Evolutionary conservation across 1,284 basidiomycete genomes (phyloP).

Genomic region (Rhodotorula sp.): DNA sequence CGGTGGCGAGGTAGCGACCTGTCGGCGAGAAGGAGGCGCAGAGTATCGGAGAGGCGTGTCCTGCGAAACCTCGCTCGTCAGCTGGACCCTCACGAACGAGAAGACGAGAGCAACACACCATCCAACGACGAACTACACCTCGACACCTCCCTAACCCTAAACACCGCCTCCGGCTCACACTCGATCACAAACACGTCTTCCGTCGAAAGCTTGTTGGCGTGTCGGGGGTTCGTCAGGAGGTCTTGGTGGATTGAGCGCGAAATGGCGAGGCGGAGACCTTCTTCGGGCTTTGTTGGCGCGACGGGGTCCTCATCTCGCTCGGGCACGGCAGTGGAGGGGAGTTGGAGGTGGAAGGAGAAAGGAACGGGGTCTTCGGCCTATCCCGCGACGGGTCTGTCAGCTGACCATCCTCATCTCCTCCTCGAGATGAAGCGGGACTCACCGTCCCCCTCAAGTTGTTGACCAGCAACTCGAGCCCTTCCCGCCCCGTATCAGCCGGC

Average conservation of each 20-base stretch:
- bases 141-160: constrained; percentile 87
- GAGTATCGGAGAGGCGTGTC: constrained; percentile 88
- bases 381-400: constrained; percentile 6
- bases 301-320: constrained; percentile 3
- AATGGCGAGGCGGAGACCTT: constrained; percentile 67
- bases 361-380: constrained; percentile 83
- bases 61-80: constrained; percentile 49
- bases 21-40: constrained; percentile 95
- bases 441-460: constrained; percentile 78
- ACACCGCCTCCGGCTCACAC: constrained; percentile 93
- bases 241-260: constrained; percentile 75
- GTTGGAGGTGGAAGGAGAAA: constrained; percentile 77
- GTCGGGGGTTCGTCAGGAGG: constrained; percentile 55
- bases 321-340: constrained; percentile 49
- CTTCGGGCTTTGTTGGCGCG: constrained; percentile 21
- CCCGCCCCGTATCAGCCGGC: constrained; percentile 79
- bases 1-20: constrained; percentile 84
- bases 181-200: constrained; percentile 84
- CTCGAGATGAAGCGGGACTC: constrained; percentile 39
- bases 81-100: too few relatives aligned
- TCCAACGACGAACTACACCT: constrained; percentile 88
- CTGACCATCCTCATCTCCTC: constrained; percentile 9
- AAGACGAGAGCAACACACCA: constrained; percentile 54
- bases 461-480: constrained; percentile 76
- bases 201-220: constrained; percentile 59